A percentile compares a stretch with the other conserved stretches of the same genome.
Conservation (phyloP, 2,329 filamentous ascomycete genomes). For the Huntiella decipiens region DNA sequence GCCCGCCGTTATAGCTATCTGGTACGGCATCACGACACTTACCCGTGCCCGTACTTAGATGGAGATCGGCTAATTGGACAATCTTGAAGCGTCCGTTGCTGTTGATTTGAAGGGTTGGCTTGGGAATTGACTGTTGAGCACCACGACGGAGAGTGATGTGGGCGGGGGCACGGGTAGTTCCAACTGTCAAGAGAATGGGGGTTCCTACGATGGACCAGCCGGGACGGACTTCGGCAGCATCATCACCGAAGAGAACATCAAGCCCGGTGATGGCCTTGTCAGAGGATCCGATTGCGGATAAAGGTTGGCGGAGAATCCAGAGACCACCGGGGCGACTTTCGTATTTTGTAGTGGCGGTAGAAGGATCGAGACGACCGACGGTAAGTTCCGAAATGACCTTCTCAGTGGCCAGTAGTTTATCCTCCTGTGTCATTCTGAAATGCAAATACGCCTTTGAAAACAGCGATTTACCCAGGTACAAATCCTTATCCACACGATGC, state of each 20-base stretch:
- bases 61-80: slow-evolving; percentile 85
- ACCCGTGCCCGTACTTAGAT: slow-evolving; percentile 79
- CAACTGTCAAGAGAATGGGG: slow-evolving; percentile 49
- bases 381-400: slow-evolving; percentile 63
- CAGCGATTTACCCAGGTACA: slow-evolving; percentile 60
- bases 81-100: slow-evolving; percentile 95
- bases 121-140: slow-evolving; percentile 23
- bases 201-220: slow-evolving; percentile 68
- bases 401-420: slow-evolving; percentile 56
- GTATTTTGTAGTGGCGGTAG: slow-evolving; percentile 36
- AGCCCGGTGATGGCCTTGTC: slow-evolving; percentile 58
- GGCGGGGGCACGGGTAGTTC: slow-evolving; percentile 43
- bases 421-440: slow-evolving; percentile 67
- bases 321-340: slow-evolving; percentile 58
- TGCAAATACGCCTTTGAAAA: slow-evolving; percentile 62
- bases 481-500: slow-evolving; percentile 76
- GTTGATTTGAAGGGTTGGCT: slow-evolving; percentile 55
- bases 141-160: slow-evolving; percentile 67
- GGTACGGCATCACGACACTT: slow-evolving; percentile 74
- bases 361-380: slow-evolving; percentile 55
- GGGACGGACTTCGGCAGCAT: slow-evolving; percentile 73
- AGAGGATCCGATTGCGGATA: slow-evolving; percentile 55
- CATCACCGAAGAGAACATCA: slow-evolving; percentile 75
- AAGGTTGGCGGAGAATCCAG: slow-evolving; percentile 62
- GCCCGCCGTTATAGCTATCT: slow-evolving; percentile 47